Evolutionary conservation across 2,329 filamentous ascomycete genomes (phyloP).

Genomic region (Fusarium sacchari): DNA sequence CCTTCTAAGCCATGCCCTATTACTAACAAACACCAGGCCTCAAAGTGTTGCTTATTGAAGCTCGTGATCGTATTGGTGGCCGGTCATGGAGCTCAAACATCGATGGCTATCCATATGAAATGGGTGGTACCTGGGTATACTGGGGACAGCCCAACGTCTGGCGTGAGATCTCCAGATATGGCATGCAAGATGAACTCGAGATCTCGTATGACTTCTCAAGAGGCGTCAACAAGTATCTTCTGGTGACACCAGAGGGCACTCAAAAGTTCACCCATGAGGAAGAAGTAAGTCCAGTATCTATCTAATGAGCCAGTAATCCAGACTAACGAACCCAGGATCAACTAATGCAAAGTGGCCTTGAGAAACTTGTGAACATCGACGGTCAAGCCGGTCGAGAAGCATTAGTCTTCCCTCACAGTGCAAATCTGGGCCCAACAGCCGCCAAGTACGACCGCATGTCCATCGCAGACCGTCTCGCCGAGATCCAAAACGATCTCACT

Average conservation of each 20-base stretch:
- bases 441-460: conserved; percentile 53
- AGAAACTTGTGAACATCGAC: conserved; percentile 59
- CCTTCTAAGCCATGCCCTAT: fast-evolving
- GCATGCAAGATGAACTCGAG: conserved; percentile 53
- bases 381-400: conserved; percentile 48
- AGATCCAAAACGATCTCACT: conserved; percentile 52
- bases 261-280: conserved; percentile 54
- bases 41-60: conserved; percentile 57
- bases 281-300: conserved; percentile 42
- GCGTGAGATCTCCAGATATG: conserved; percentile 58
- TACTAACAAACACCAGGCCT: conserved; percentile 34
- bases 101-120: conserved; percentile 56
- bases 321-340: conserved; percentile 24
- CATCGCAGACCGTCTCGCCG: conserved; percentile 53
- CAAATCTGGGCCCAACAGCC: conserved; percentile 47
- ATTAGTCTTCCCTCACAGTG: conserved; percentile 55
- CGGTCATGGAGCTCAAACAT: conserved; percentile 58
- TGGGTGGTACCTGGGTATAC: conserved; percentile 62
- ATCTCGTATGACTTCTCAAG: conserved; percentile 53
- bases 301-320: fast-evolving
- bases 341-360: conserved; percentile 48
- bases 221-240: conserved; percentile 55
- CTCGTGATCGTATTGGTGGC: conserved; percentile 59
- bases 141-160: conserved; percentile 57
- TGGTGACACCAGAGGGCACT: conserved; percentile 46